Evolutionary conservation across 805 yeast genomes (phyloP), one percentile per base, ranked within the genome.

Genomic region (Barnettozyma wickerhamii): DNA sequence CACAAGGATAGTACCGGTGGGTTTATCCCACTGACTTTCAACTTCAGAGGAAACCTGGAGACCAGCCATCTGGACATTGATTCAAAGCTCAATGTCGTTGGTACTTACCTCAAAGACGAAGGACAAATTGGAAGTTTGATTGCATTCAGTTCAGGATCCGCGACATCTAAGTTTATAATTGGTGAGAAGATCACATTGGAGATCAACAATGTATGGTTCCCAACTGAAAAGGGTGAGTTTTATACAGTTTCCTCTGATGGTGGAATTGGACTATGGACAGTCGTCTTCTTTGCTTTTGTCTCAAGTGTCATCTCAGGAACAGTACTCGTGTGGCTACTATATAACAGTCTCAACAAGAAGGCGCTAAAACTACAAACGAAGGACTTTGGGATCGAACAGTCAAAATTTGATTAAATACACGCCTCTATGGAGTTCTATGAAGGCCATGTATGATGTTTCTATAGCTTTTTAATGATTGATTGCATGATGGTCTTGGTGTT

Each of bases 31-130:
- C 59, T 83, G 41, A 72, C 77, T 6, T 69, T 84, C 56, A 75
- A 77, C 50, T 63, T 84, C 40, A 70, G 88, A 49, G 91, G 91
- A 5, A 74, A 73, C 45, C 71, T 82, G 29, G 78, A 77, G 49
- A 80, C 79, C 33, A 71, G 81, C 30, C 90, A 84, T 61, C 62
- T 84, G 43, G 89, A 84, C 50, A 61, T 83, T 35, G 89, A 84
- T 53, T 64, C 75, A 7, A 57, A 67, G 24, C 35, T 83, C 53
- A 82, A 81, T 51, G 64, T 81, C 13, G 43, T 81, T 3, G 58
- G 79, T 4, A 31, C 40, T 7, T 43, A 43, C 30, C n/a, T 66
- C 78, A 55, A 20, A 43, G 29, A 33, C 24, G 14, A 45, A 13
- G 49, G 49, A 29, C 38, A 48, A 7, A 50, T 57, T 6, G 53